These are phyloP conservation scores for Endotrypanum monterogeii DNA, from an alignment of 208 protist species.

Conservation along the genomic window DNA sequence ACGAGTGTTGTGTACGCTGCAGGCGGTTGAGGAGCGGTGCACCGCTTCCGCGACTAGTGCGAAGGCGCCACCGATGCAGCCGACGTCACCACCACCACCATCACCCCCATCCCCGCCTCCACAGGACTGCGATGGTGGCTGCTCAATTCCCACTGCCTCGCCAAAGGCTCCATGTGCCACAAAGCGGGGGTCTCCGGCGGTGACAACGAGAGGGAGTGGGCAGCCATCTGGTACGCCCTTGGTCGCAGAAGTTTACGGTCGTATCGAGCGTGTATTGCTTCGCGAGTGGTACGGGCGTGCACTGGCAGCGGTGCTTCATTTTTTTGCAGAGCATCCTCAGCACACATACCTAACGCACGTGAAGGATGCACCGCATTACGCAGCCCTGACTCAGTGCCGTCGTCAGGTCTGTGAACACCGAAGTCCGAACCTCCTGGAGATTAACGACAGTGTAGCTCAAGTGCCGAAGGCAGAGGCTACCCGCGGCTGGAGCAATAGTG, in stretches of 20 bases:
- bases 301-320: constrained; percentile 26
- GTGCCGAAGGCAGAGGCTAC: neutral
- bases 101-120: neutral
- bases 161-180: neutral
- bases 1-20: constrained; percentile 28
- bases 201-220: neutral
- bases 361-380: constrained; percentile 7
- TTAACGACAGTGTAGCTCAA: neutral
- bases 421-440: neutral
- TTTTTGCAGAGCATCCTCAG: constrained; percentile 17
- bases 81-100: neutral
- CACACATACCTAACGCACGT: constrained; percentile 16
- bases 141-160: neutral
- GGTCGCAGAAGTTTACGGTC: constrained; percentile 8
- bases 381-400: neutral
- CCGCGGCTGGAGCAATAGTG: neutral
- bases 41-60: neutral
- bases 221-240: neutral
- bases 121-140: neutral
- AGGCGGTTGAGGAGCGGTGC: constrained; percentile 15
- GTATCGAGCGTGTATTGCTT: constrained; percentile 24
- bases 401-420: neutral
- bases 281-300: constrained; percentile 30
- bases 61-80: neutral
- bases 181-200: neutral